phyloP scores from a whole-genome alignment of 768 basidiomycete genomes.

The Trametes cubensis region DNA sequence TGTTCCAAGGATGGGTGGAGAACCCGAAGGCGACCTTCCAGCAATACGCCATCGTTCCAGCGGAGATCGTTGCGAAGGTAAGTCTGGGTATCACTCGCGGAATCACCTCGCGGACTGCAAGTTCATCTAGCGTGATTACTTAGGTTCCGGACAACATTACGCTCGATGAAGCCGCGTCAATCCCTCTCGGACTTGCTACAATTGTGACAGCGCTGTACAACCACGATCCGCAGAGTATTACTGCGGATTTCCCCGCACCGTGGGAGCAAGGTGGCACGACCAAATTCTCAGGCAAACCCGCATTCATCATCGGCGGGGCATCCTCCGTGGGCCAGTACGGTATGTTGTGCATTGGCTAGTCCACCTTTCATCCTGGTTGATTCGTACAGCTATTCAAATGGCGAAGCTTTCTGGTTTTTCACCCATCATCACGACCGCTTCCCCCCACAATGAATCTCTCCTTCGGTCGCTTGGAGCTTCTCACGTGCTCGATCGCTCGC shows the following conservation, averaged over 20 bases:
- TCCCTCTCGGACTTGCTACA: constrained; percentile 44
- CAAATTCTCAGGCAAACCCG: constrained; percentile 29
- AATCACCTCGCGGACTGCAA: not conserved
- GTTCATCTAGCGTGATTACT: not conserved
- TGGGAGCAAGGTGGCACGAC: constrained; percentile 31
- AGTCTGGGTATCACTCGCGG: no score
- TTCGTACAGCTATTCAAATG: constrained; percentile 29
- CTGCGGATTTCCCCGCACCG: constrained; percentile 20
- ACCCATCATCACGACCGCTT: constrained; percentile 36
- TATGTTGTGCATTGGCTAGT: constrained; percentile 22
- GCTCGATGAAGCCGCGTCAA: constrained; percentile 44
- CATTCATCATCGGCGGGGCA: constrained; percentile 33
- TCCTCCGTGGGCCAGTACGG: constrained; percentile 36
- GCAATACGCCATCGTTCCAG: constrained; percentile 32
- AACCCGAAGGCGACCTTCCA: constrained; percentile 29
- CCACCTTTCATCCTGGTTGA: not conserved
- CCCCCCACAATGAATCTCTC: constrained; percentile 27
- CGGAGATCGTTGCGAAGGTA: constrained; percentile 32
- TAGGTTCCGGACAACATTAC: constrained; percentile 43
- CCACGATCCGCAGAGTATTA: constrained; percentile 9
- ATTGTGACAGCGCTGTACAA: constrained; percentile 42
- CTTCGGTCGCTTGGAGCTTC: constrained; percentile 35
- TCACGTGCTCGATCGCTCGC: constrained; percentile 32
- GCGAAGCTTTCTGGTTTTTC: constrained; percentile 36
- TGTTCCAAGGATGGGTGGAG: constrained; percentile 28